These are phyloP conservation scores for Odonthalia washingtoniensis DNA, from an alignment of 31 red algal species.

Conservation along the genomic window DNA sequence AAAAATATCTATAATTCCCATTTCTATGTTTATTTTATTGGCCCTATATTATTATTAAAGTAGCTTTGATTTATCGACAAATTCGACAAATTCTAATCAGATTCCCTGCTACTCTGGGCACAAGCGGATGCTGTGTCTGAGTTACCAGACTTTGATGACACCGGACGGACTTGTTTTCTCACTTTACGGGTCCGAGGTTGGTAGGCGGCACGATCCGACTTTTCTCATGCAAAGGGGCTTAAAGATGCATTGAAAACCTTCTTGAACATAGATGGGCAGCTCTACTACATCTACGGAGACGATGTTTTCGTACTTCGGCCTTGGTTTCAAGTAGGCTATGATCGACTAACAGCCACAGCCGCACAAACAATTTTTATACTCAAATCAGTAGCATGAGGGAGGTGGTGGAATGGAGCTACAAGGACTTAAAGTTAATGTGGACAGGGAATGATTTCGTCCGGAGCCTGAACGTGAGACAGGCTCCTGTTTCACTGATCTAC, in stretches of 20 bases:
- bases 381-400: too few species aligned
- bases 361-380: too few species aligned
- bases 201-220: slow-evolving; percentile 46
- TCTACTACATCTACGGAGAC: slow-evolving; percentile 59
- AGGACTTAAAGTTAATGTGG: slow-evolving; percentile 40
- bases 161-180: slow-evolving; percentile 36
- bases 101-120: slow-evolving; percentile 38
- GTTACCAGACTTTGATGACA: slow-evolving; percentile 40
- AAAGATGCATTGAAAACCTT: background rate
- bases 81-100: slow-evolving; percentile 20
- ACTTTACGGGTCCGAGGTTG: slow-evolving; percentile 33
- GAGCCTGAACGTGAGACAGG: slow-evolving; percentile 10
- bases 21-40: too few species aligned
- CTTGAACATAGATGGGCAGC: slow-evolving; percentile 39
- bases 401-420: too few species aligned
- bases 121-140: slow-evolving; percentile 36
- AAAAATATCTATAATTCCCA: too few species aligned
- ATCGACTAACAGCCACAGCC: too few species aligned
- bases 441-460: slow-evolving; percentile 4
- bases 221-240: slow-evolving; percentile 12
- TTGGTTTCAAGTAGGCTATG: too few species aligned
- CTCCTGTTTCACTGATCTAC: slow-evolving; percentile 32
- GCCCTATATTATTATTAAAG: too few species aligned
- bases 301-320: slow-evolving; percentile 34
- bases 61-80: too few species aligned